These are phyloP conservation scores for Apiospora sp. DNA, from an alignment of 2,329 filamentous ascomycete species.

Conservation along the genomic window DNA sequence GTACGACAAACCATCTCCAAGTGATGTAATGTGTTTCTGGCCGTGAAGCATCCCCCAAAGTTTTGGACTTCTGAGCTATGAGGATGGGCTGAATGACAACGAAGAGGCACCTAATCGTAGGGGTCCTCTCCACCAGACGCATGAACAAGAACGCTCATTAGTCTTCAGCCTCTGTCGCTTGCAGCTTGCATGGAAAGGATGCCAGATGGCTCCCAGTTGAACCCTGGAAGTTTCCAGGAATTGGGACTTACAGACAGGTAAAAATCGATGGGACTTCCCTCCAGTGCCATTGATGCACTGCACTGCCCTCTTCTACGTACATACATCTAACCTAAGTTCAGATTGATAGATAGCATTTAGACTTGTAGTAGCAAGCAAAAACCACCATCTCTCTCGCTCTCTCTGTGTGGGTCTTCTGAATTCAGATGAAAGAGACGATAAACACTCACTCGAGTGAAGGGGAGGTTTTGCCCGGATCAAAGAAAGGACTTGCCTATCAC, in stretches of 20 bases:
- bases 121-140: slow-evolving; percentile 5
- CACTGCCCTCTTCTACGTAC: neutral
- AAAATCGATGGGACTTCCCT: neutral
- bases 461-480: neutral
- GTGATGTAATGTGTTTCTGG: neutral
- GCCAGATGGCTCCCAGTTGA: slow-evolving; percentile 14
- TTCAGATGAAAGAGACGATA: neutral
- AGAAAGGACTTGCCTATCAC: neutral
- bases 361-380: neutral
- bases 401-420: neutral
- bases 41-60: neutral
- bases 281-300: neutral
- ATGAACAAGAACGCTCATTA: neutral
- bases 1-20: neutral
- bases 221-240: slow-evolving; percentile 13
- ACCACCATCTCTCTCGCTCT: slow-evolving; percentile 1
- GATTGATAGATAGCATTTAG: neutral
- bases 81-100: neutral
- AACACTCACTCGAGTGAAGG: neutral
- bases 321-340: neutral
- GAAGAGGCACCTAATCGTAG: neutral
- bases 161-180: slow-evolving; percentile 1
- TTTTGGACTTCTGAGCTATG: neutral
- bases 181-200: slow-evolving; percentile 14
- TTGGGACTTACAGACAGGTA: neutral